Percentiles rank a stretch among this genome's conserved stretches.
These are phyloP conservation scores for Globisporangium nunn DNA, from an alignment of 352 stramenopile genomes.

Conservation along the genomic window DNA sequence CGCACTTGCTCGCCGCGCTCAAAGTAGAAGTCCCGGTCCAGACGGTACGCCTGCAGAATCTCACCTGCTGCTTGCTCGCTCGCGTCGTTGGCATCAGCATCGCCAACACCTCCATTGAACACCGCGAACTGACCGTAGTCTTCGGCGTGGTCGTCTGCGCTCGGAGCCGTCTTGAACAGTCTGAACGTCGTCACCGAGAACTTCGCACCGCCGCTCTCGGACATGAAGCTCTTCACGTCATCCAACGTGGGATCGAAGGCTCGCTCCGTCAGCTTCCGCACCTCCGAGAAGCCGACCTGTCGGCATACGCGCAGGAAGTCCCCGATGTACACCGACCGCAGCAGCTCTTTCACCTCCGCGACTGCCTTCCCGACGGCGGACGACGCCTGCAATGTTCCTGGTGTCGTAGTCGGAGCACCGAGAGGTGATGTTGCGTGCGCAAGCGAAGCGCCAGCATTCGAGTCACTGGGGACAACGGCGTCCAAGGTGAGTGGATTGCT, in stretches of 20 bases:
- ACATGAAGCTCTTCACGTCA: neutral
- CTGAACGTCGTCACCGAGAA: conserved; percentile 27
- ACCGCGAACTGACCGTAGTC: conserved; percentile 50
- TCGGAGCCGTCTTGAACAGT: conserved; percentile 31
- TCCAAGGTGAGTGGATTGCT: neutral
- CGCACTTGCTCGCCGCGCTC: neutral
- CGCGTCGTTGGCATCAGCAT: neutral
- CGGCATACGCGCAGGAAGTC: conserved; percentile 40
- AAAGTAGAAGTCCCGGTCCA: conserved; percentile 1
- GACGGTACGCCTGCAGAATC: neutral
- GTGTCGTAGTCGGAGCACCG: neutral
- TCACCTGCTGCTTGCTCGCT: neutral
- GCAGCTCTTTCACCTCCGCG: neutral
- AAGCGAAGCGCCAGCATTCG: too few species aligned
- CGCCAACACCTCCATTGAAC: conserved; percentile 17
- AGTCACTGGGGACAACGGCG: too few species aligned
- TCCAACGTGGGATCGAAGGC: neutral
- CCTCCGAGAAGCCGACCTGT: conserved; percentile 23
- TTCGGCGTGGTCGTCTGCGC: conserved; percentile 31
- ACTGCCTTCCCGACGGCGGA: neutral
- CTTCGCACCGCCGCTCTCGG: neutral
- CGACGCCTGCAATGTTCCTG: neutral
- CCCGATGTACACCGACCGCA: conserved; percentile 22
- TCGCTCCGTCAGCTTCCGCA: conserved; percentile 9
- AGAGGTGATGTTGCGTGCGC: neutral